These are phyloP conservation scores for Lupinus albus DNA, from an alignment of 306 rosid genomes.

Conservation along the genomic window DNA sequence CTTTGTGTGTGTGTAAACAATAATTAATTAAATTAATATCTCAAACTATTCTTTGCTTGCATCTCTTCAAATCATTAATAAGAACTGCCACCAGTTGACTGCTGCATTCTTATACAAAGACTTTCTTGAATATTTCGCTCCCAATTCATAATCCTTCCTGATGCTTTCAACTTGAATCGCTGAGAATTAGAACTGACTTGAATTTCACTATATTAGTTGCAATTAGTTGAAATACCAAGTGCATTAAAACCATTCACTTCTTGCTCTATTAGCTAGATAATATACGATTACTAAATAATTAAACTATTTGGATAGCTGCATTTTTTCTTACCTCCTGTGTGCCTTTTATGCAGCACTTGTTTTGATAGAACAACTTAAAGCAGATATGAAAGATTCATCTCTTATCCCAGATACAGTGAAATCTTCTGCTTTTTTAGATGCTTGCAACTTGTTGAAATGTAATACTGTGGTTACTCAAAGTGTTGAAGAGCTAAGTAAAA, in stretches of 20 bases:
- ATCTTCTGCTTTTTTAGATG: slow-evolving; percentile 47
- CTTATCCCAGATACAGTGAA: slow-evolving; percentile 35
- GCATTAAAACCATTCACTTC: not conserved
- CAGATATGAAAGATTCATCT: slow-evolving; percentile 50
- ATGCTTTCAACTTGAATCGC: not conserved
- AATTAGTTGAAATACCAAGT: not conserved
- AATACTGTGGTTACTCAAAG: slow-evolving; percentile 43
- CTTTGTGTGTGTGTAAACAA: too few relatives aligned
- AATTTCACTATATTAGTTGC: not conserved
- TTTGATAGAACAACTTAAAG: slow-evolving; percentile 66
- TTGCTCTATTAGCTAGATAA: not conserved
- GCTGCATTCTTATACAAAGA: not conserved
- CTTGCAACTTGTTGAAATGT: slow-evolving; percentile 58
- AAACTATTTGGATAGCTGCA: slow-evolving; percentile 13
- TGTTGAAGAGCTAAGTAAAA: slow-evolving; percentile 55
- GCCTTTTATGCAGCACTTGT: slow-evolving; percentile 52
- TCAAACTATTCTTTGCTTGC: not conserved
- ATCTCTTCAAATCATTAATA: too few relatives aligned
- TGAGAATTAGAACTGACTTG: slow-evolving; percentile 1
- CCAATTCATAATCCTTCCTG: not conserved
- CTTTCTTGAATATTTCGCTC: not conserved
- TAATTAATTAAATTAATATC: too few relatives aligned
- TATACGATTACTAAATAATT: not conserved
- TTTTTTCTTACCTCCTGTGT: slow-evolving; percentile 27
- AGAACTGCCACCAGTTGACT: not conserved